Evolutionary conservation across 164 flowering plant species (phyloP).

Genomic region (Hamamelis virginiana): DNA sequence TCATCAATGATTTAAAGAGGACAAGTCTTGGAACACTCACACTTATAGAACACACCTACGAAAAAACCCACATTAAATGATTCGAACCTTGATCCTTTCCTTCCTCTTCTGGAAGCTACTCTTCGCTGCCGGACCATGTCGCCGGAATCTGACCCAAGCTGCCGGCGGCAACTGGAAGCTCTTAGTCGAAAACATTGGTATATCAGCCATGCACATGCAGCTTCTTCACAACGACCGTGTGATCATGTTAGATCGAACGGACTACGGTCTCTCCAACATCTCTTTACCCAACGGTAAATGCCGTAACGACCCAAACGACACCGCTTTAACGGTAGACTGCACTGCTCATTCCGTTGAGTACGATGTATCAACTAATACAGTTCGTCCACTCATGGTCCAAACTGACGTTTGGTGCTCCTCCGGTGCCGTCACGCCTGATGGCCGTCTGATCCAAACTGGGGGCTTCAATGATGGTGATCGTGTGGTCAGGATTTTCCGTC

Average conservation of each 20-base stretch:
- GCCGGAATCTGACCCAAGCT: conserved; percentile 15
- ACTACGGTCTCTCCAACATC: conserved; percentile 71
- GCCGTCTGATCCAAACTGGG: conserved; percentile 69
- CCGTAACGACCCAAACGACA: conserved; percentile 43
- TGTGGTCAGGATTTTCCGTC: conserved; percentile 40
- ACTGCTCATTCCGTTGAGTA: conserved; percentile 82
- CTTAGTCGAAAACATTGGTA: conserved; percentile 59
- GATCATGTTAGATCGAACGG: conserved; percentile 85
- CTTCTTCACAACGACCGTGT: too few species aligned
- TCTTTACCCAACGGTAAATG: conserved; percentile 57
- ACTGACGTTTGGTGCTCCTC: conserved; percentile 86
- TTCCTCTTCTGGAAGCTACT: conserved; percentile 14
- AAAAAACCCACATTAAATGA: not conserved
- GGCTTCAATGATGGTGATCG: conserved; percentile 63
- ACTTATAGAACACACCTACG: too few species aligned
- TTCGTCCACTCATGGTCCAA: conserved; percentile 54
- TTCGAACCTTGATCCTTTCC: conserved; percentile 8
- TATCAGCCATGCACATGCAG: too few species aligned
- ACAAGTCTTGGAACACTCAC: too few species aligned
- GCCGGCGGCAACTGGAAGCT: conserved; percentile 63
- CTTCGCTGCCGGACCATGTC: conserved; percentile 1
- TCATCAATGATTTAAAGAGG: too few species aligned
- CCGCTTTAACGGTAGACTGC: conserved; percentile 48
- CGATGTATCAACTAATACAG: conserved; percentile 41
- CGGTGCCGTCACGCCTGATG: conserved; percentile 50